Conservation (phyloP, 225 moss, liverwort and hornwort species). For the Pseudoscleropodium purum region DNA sequence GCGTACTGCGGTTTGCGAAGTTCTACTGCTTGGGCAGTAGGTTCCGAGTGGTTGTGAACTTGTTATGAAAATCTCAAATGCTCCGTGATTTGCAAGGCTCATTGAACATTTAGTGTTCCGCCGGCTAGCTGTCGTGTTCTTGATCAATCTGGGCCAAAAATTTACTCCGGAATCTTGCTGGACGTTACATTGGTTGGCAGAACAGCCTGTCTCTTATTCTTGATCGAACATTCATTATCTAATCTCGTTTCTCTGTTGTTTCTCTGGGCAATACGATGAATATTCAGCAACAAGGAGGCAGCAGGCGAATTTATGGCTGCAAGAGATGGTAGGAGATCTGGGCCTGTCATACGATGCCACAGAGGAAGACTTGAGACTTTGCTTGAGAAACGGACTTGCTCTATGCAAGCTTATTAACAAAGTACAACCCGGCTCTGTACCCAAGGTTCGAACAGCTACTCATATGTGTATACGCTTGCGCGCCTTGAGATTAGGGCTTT, state of each 20-base stretch:
- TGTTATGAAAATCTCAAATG: neutral
- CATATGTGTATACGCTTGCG: neutral
- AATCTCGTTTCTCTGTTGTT: neutral
- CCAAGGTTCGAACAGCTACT: constrained; percentile 30
- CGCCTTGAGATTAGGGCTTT: neutral
- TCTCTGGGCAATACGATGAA: neutral
- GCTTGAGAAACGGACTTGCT: constrained; percentile 44
- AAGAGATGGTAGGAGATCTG: constrained; percentile 47
- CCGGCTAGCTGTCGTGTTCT: neutral
- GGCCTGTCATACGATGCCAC: constrained; percentile 23
- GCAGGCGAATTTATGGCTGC: constrained; percentile 41
- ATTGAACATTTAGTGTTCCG: neutral
- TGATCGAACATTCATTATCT: neutral
- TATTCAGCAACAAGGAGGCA: constrained; percentile 41
- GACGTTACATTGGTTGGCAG: neutral
- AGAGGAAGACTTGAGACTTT: constrained; percentile 46
- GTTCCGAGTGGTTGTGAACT: neutral
- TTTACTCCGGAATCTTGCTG: neutral
- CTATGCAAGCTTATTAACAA: constrained; percentile 55
- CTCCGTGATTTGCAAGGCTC: neutral
- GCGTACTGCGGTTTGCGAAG: neutral
- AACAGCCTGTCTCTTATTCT: neutral
- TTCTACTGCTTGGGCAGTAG: neutral
- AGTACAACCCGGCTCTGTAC: constrained; percentile 43
- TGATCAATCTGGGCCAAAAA: neutral